These are phyloP conservation scores for Capsicum rhomboideum DNA, from an alignment of 257 asterid genomes.

Conservation along the genomic window DNA sequence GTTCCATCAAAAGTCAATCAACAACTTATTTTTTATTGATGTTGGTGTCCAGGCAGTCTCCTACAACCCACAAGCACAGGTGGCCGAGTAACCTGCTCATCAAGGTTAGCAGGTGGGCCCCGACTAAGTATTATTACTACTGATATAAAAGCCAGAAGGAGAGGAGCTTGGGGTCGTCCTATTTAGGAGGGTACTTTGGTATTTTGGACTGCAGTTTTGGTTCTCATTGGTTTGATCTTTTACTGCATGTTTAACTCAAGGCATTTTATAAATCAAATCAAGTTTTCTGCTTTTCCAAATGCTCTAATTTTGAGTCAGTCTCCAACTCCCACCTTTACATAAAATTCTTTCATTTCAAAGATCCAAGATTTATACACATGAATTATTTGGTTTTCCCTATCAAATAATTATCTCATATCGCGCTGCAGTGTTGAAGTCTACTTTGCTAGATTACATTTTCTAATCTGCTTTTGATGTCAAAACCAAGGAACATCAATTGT, in stretches of 20 bases:
- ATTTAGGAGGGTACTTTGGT: background rate
- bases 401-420: background rate
- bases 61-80: background rate
- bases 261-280: background rate
- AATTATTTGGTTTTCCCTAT: no score
- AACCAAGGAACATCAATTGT: background rate
- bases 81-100: background rate
- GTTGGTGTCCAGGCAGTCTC: background rate
- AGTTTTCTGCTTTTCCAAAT: background rate
- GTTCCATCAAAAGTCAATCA: background rate
- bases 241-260: background rate
- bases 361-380: background rate
- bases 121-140: background rate
- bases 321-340: background rate
- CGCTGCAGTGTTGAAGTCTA: background rate
- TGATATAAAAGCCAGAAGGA: background rate
- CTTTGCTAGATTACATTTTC: background rate
- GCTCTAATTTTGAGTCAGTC: background rate
- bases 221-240: background rate
- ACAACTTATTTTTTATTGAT: background rate
- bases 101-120: background rate
- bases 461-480: background rate
- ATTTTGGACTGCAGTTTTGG: background rate
- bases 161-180: background rate
- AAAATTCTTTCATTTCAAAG: background rate